Evolutionary conservation across 2,329 filamentous ascomycete species (phyloP), one percentile per base, ranked within the genome.

Genomic region (Talaromyces sp.): DNA sequence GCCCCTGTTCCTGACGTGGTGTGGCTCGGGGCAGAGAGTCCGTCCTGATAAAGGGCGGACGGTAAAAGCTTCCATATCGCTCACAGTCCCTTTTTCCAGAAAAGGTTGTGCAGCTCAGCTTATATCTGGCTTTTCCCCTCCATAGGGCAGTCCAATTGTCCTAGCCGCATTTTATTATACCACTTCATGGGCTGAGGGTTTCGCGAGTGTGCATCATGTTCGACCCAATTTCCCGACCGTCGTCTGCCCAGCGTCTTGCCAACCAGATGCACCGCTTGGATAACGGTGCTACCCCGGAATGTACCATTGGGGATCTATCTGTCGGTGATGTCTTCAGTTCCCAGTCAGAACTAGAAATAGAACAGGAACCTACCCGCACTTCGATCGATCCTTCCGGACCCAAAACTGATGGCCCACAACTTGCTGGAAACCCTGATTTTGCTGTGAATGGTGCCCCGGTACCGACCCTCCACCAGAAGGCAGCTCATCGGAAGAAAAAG

Each of bases 31-130:
- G 77, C 75, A 67, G 68, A 71, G 67, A 73, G 78, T 81, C 78
- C 78, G 78, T 80, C 78, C 77, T 80, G 77, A 79, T 75, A 63
- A 74, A 77, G 77, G 77, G 75, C 78, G 78, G 78, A 80, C 78
- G 77, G 76, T 79, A 79, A 80, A 70, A 58, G 41, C 55, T 57
- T 41, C 13, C 53, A 35, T 55, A 55, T 32, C 53, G 53, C 53
- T 43, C 21, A 19, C 53, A n/a, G n/a, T 14, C 14, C 29, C 53
- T 29, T 13, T 52, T n/a, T 24, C 13, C 2, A 17, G 17, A 19
- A 29, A 13, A 26, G 26, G 13, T 29, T 29, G 49, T 52, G 49
- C 27, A 31, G 49, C 49, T 29, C n/a, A 52, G 27, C 24, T 52
- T 52, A 52, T 29, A 52, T 52, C 19, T 31, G 26, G 49, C 49